Evolutionary conservation across 768 basidiomycete species (phyloP), one percentile per base, ranked within the genome.

Genomic region (Lactarius psammicola): DNA sequence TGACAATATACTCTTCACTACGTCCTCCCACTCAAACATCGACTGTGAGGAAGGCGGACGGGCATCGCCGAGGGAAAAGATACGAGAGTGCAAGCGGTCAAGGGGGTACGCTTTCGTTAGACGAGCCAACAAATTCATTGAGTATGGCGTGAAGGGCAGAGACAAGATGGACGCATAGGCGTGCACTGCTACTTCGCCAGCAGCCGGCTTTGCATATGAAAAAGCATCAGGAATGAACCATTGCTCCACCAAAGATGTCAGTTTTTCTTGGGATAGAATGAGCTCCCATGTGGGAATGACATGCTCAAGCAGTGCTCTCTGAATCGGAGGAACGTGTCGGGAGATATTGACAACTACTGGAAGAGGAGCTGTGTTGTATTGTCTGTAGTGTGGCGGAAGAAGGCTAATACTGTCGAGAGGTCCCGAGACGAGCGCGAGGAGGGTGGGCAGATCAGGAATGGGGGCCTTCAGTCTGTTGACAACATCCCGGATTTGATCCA

Each of bases 211-310:
- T 2, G 86, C 77, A 69, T 81, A 85, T 17, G 78, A 80, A 72
- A 87, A 84, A 26, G 76, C 71, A 71, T 86, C 83, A 6, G 92
- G 92, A 71, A 85, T 86, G 72, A 95, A 94, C 74, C 87, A 93
- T 66, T 88, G 86, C 46, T 86, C 81, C 1, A 86, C 69, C 20
- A 93, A 74, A 2, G 74, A 59, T 15, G 75, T 75, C 13, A 78
- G 76, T 28, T 81, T 74, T 40, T 84, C 75, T 64, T 87, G 81
- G n/a, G 76, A 74, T 46, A 95, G 78, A 4, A 73, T 64, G 1
- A 77, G 70, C 44, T 85, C 82, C 92, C 93, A 96, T 38, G 84
- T 82, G 0, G 91, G 90, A 4, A 86, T 73, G 58, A 92, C 78
- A 66, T 85, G 79, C 67, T 83, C 82, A 31, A 95, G 71, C 15